Base-by-base conservation (phyloP, 306 rosid genomes). In the Malus sieversii region DNA sequence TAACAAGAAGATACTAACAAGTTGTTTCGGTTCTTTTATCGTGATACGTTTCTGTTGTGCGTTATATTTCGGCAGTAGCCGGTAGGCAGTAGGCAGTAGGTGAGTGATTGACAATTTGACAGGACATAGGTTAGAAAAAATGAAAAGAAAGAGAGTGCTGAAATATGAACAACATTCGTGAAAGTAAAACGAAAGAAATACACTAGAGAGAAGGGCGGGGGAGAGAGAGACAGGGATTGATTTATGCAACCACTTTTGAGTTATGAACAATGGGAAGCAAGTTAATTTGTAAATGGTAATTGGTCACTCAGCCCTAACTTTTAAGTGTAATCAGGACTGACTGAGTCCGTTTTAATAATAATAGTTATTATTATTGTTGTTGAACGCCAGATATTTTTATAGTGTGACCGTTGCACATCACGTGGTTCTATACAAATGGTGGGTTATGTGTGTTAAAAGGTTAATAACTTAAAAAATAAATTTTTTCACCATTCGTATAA, bases 221-320 rank as follows among this genome's bases (percentile, higher is more conserved):
- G 38, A 40, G 44, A 40, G 44, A 40, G 45, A 9, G 45, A 85
- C 86, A 78, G 84, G 74, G 79, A 84, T 80, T 87, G 74, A 59
- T 84, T 79, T 78, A 58, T 87, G 90, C 86, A 85, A 82, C 87
- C 65, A 80, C 85, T 76, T 79, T 83, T 44, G 14, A 42, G 13
- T 42, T 42, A 42, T 76, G 80, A 79, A 80, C 63, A 52, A 70
- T 81, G 82, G 78, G 68, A 52, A 73, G 80, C 76, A 75, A 74
- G 76, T 55, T 62, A 65, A 6, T 81, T 65, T 88, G 93, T 82
- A 91, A 53, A 86, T 86, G 78, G 78, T n/a, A 74, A 78, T 78
- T 65, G 79, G 57, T 57, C 60, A 18, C 71, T 70, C 44, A 4
- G 45, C 46, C 51, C 19, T 30, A 29, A 44, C 48, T 44, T 30